Evolutionary conservation across 2,329 filamentous ascomycete genomes (phyloP), one percentile per base, ranked within the genome.

Genomic region (Cylindrodendrum hubeiense): DNA sequence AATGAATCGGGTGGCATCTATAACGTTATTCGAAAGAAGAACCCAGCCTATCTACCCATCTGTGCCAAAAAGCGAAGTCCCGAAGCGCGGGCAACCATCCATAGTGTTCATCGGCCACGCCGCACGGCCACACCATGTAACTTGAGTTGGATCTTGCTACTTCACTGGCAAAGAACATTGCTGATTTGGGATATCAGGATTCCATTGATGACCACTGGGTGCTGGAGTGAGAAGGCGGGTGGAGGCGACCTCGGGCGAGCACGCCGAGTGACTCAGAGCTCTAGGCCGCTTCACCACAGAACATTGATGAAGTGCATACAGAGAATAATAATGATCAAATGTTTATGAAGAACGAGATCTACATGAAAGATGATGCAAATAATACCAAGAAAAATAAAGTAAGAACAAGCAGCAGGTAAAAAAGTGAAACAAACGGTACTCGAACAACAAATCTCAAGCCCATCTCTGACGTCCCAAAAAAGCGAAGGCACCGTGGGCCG

Each of bases 401-500:
- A 10, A 7, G 12, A 30, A 30, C 12, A 30, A 12, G 12, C 28
- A 3, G 28, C 12, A 30, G 9, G 12, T 30, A 33, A 34, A 26
- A 62, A 43, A 56, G 44, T 33, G 37, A 59, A 51, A 47, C 33
- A 52, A 15, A 9, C 22, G 10, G 34, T 12, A 37, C 34, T 37
- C 13, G 34, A 37, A 37, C 34, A 37, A 15, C 13, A 37, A 37
- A 13, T 13, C 13, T n/a, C 34, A n/a, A 37, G 2, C 4, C 17
- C 34, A 17, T 5, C 17, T 37, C 34, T n/a, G 17, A n/a, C n/a
- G n/a, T n/a, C 13, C 34, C 34, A 10, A 37, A 64, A 64, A 64
- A 64, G 54, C 54, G 39, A 64, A 64, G 54, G 19, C 53, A 12
- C 26, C n/a, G n/a, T n/a, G 28, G 8, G 6, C 6, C 47, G 21